These are phyloP conservation scores for Colletotrichum abscissum DNA, from an alignment of 2,329 filamentous ascomycete genomes.

Conservation along the genomic window DNA sequence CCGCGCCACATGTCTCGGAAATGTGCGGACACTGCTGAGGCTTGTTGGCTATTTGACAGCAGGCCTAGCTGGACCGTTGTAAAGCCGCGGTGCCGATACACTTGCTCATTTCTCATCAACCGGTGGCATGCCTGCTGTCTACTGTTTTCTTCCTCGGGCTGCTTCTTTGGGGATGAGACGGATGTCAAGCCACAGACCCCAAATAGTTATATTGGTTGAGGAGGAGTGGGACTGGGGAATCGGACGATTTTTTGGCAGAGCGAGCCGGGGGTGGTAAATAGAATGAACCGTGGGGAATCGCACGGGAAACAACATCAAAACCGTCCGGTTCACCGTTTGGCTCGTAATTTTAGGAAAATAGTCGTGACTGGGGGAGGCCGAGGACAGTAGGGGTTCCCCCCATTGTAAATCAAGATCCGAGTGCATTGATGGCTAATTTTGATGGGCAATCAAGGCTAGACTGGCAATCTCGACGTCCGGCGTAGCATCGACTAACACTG, in stretches of 20 bases:
- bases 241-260: constrained; percentile 4
- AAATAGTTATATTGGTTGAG: neutral
- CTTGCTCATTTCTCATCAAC: neutral
- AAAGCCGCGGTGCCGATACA: neutral
- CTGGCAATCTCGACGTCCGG: constrained; percentile 21
- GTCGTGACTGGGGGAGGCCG: neutral
- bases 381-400: constrained; percentile 13
- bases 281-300: neutral
- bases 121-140: neutral
- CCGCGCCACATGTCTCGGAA: neutral
- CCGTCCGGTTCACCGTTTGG: neutral
- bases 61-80: neutral
- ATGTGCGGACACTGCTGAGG: neutral
- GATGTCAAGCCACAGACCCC: neutral
- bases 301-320: neutral
- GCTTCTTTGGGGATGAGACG: neutral
- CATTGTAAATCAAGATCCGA: constrained; percentile 19
- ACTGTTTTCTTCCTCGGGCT: neutral
- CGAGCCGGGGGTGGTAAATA: constrained; percentile 2
- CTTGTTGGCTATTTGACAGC: neutral
- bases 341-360: neutral
- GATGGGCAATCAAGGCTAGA: constrained; percentile 30
- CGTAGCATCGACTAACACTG: constrained; percentile 11
- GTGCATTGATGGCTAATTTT: constrained; percentile 33
- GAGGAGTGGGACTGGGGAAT: neutral